Evolutionary conservation across 257 asterid genomes (phyloP).

Genomic region (Plantago major): DNA sequence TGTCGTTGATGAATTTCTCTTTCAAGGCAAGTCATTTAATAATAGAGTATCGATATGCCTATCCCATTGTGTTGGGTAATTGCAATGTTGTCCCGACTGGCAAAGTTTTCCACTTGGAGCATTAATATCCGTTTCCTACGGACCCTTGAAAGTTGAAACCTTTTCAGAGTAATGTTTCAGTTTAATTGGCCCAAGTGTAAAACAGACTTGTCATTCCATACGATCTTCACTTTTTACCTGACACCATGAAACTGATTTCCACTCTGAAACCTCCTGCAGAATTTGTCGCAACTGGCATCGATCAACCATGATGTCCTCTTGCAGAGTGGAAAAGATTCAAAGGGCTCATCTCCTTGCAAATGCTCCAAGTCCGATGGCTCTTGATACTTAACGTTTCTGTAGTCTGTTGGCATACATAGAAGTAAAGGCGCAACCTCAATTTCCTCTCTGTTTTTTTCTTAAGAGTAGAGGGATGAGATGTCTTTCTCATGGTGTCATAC

Average conservation of each 20-base stretch:
- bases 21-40: constrained; percentile 57
- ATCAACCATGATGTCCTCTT: constrained; percentile 83
- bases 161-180: too few relatives aligned
- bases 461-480: not conserved
- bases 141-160: too few relatives aligned
- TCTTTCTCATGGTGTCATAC: constrained; percentile 3
- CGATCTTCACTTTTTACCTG: too few relatives aligned
- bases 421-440: constrained; percentile 3
- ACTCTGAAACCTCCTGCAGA: constrained; percentile 42
- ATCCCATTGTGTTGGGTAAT: constrained; percentile 1
- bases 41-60: not conserved
- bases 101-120: too few relatives aligned
- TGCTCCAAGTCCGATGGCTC: constrained; percentile 28
- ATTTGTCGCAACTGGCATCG: constrained; percentile 84
- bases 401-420: not conserved
- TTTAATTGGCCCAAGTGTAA: too few relatives aligned
- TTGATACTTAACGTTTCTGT: constrained; percentile 17
- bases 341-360: constrained; percentile 58
- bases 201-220: too few relatives aligned
- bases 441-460: not conserved
- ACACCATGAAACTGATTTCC: not conserved
- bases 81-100: not conserved
- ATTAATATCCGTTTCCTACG: too few relatives aligned
- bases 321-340: constrained; percentile 67
- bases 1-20: constrained; percentile 80